Conservation (phyloP, 2,329 filamentous ascomycete species). For the Albophoma yamanashiensis region DNA sequence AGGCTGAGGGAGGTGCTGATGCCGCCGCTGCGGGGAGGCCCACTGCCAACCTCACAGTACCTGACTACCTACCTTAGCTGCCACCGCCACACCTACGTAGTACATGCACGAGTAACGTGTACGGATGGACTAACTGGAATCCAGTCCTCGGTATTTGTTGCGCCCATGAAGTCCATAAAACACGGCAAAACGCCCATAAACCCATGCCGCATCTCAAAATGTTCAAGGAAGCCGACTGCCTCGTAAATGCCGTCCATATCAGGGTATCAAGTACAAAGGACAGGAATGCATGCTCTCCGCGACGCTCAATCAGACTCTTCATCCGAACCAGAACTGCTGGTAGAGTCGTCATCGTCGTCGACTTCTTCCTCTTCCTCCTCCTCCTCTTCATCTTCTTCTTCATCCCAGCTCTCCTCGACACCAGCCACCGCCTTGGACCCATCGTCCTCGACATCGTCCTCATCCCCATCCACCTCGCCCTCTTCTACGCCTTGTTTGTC, state of each 20-base stretch:
- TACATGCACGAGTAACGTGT: too few species aligned
- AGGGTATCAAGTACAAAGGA: neutral
- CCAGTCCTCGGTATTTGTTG: neutral
- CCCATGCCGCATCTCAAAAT: neutral
- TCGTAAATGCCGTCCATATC: neutral
- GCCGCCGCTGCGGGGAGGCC: too few species aligned
- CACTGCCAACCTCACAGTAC: too few species aligned
- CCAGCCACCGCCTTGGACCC: slow-evolving; percentile 1
- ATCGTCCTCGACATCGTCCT: slow-evolving; percentile 8
- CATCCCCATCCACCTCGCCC: slow-evolving; percentile 9
- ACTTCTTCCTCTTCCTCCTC: slow-evolving; percentile 16
- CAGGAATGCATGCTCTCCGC: neutral
- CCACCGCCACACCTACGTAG: too few species aligned
- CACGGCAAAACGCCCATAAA: neutral
- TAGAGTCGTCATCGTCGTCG: slow-evolving; percentile 20
- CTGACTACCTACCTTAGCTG: too few species aligned
- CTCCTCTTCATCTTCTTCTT: slow-evolving; percentile 13
- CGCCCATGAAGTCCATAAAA: neutral
- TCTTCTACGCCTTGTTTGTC: slow-evolving; percentile 1
- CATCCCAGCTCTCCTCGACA: slow-evolving; percentile 20
- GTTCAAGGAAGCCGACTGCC: neutral
- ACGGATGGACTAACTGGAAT: too few species aligned
- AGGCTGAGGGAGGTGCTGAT: too few species aligned
- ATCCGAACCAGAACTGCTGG: slow-evolving; percentile 33
- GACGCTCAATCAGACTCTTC: slow-evolving; percentile 10